A percentile compares a stretch with the other conserved stretches of the same genome.
Conservation (phyloP, 192 early-diverging fungal genomes). For the Rhizoclosmatium sp. region DNA sequence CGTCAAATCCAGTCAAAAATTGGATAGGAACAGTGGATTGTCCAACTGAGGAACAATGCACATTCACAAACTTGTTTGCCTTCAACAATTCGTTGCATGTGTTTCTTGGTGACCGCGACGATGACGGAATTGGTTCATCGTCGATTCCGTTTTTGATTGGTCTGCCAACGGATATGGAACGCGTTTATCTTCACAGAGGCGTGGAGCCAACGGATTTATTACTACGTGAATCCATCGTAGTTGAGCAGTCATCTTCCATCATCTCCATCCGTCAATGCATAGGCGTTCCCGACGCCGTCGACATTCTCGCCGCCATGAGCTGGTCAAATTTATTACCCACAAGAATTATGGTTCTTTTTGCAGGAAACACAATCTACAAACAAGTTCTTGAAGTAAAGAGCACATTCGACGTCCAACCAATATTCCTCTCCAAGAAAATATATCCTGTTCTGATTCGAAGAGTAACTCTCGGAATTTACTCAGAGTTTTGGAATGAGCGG, state of each 20-base stretch:
- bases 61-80: slow-evolving; percentile 11
- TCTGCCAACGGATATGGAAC: background rate
- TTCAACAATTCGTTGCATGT: slow-evolving; percentile 21
- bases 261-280: background rate
- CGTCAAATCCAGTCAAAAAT: too few species aligned
- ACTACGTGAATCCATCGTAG: background rate
- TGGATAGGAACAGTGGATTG: background rate
- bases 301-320: too few species aligned
- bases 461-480: too few species aligned
- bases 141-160: background rate
- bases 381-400: too few species aligned
- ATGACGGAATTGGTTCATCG: slow-evolving; percentile 1
- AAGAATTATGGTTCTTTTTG: too few species aligned
- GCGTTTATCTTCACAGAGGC: slow-evolving; percentile 15
- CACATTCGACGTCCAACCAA: too few species aligned
- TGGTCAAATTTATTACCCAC: too few species aligned
- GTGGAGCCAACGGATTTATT: slow-evolving; percentile 5
- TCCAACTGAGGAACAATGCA: background rate
- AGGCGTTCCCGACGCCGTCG: too few species aligned
- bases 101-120: slow-evolving; percentile 1
- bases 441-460: too few species aligned
- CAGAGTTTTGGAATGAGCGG: too few species aligned
- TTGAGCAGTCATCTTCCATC: background rate
- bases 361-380: too few species aligned
- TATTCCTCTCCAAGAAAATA: too few species aligned